Base-by-base conservation (phyloP, 1,139 yeast species). In the Geotrichum bryndzae region DNA sequence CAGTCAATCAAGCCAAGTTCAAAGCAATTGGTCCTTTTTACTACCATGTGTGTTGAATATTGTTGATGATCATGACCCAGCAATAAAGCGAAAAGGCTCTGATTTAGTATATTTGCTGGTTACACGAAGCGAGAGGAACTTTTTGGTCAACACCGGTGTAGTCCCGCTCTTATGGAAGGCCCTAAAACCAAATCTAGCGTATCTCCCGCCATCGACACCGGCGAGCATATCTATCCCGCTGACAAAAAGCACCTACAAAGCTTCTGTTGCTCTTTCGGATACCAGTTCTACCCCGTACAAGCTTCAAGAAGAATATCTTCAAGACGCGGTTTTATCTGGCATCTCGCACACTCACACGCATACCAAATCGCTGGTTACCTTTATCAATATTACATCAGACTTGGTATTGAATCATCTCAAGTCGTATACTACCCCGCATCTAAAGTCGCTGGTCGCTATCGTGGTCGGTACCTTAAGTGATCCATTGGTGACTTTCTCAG, bases 11-110 rank as follows among this genome's bases (percentile, higher is more conserved):
- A 66, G 64, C 6, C 68, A 68, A 1, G 51, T 70, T 22, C 71
- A 69, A 33, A 65, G 70, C 3, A 65, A 76, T 60, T 82, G 85
- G 84, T 73, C 81, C 35, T 63, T 81, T 5, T 64, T 83, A 0
- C 73, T 84, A 0, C 83, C 88, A 0, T 79, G 84, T 10, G 72
- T 75, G 11, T 68, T 85, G 29, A 82, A 82, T 63, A 70, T 83
- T 11, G 69, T 83, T 25, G 87, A 84, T 67, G 83, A 82, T 63
- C 78, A 79, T 59, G 83, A 82, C 29, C 76, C 81, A 0, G 65
- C 66, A 7, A 72, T 78, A 59, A 83, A 84, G 65, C 67, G 74
- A 0, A 78, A 77, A 61, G 85, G 84, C 13, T 78, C 80, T 59
- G 67, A 68, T 25, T 66, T 83, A 2, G 68, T 79, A 3, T 63